Evolutionary conservation across 108 stramenopile genomes (phyloP).

Genomic region (Nitzschia putrida): DNA sequence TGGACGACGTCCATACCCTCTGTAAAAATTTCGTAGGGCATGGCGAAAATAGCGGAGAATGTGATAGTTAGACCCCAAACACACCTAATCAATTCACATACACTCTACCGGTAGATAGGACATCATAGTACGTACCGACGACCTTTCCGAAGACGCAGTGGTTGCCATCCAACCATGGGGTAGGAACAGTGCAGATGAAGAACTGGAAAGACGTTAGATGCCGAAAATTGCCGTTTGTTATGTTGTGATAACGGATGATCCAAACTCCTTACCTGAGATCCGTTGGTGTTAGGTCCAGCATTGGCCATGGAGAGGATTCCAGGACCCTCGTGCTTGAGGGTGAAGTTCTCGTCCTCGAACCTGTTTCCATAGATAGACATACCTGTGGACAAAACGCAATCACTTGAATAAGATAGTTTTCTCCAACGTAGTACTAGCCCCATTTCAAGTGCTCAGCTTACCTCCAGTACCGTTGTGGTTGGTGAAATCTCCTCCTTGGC

Average conservation of each 20-base stretch:
- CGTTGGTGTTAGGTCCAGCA: conserved; percentile 70
- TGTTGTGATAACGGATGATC: neutral
- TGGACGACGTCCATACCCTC: conserved; percentile 88
- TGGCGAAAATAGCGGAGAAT: neutral
- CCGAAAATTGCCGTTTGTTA: neutral
- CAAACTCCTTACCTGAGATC: conserved; percentile 1
- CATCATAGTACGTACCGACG: conserved; percentile 36
- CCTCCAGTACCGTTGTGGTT: conserved; percentile 92
- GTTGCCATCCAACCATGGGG: conserved; percentile 91
- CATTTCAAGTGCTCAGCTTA: no score
- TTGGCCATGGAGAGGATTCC: conserved; percentile 89
- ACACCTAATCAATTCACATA: neutral
- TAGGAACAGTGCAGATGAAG: conserved; percentile 93
- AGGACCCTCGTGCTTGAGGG: conserved; percentile 77
- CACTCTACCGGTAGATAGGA: no score
- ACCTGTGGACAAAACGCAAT: neutral
- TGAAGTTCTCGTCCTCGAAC: conserved; percentile 94
- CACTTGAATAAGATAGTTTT: neutral
- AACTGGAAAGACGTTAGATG: conserved; percentile 52
- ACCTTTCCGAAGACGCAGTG: conserved; percentile 90
- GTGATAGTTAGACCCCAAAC: neutral
- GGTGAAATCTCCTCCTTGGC: conserved; percentile 96
- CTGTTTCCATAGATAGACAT: conserved; percentile 42
- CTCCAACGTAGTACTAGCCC: neutral
- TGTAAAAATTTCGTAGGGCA: neutral